Evolutionary conservation across 805 yeast species (phyloP).

Genomic region (Starmerella khaoyaiensis): DNA sequence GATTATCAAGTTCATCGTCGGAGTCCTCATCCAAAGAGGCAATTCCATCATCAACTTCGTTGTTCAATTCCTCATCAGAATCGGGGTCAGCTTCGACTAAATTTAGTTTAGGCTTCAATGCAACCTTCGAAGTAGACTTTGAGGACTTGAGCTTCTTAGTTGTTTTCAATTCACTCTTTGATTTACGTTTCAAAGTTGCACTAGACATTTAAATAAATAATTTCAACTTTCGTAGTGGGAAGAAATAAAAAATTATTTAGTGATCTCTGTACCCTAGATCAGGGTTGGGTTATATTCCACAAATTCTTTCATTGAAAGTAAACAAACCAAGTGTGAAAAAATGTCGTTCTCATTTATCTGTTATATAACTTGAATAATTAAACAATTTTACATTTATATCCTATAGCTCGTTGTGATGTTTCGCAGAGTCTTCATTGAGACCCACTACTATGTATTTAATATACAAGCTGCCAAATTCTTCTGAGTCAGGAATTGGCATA

Average conservation of each 20-base stretch:
- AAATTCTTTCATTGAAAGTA: too few species aligned
- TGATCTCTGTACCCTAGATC: neutral
- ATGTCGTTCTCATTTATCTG: too few species aligned
- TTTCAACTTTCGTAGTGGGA: neutral
- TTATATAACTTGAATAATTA: too few species aligned
- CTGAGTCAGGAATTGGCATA: constrained; percentile 52
- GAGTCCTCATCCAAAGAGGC: neutral
- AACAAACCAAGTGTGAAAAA: too few species aligned
- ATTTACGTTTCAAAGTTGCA: constrained; percentile 10
- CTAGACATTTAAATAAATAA: constrained; percentile 4
- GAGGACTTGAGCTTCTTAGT: constrained; percentile 25
- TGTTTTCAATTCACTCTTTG: neutral
- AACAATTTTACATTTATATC: neutral
- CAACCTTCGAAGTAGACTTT: constrained; percentile 7
- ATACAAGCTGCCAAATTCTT: constrained; percentile 39
- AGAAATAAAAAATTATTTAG: neutral
- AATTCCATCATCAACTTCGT: constrained; percentile 1
- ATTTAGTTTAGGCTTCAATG: constrained; percentile 4
- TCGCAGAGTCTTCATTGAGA: neutral
- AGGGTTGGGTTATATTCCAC: too few species aligned
- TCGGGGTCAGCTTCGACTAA: constrained; percentile 11
- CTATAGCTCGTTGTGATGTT: neutral
- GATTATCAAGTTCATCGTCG: constrained; percentile 12
- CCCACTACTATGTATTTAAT: constrained; percentile 33
- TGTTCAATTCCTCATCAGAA: constrained; percentile 21